Base-by-base conservation (phyloP, 140 eudicot species). In the Erigeron philadelphicus region DNA sequence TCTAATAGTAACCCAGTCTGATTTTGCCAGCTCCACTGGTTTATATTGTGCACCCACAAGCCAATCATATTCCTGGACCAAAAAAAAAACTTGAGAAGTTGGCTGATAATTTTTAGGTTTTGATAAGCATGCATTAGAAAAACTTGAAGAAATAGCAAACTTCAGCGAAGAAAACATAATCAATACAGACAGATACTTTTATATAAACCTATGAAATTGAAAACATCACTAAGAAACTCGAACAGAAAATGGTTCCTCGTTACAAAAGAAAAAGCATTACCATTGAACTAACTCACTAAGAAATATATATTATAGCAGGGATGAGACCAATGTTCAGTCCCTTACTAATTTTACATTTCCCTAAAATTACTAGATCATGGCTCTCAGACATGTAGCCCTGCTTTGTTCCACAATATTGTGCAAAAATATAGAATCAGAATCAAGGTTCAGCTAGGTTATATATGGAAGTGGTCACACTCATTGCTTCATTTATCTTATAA, bases 1-100 rank as follows among this genome's bases (percentile, higher is more conserved):
- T 75, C 96, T 89, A 57, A 93, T 78, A 46, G 87, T 72, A 59
- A 84, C 81, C 98, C 98, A 93, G 76, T 93, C 98, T 71, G 96
- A 81, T 70, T 89, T 89, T 53, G 80, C 82, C 79, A 93, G 44
- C 88, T 93, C 98, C 94, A 80, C 85, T 11, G 98, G 94, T 81
- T 93, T 93, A 90, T 93, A 93, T 82, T 89, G 98, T 48, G 94
- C n/a, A 71, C 94, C 96, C 80, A 93, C 82, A 76, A 93, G 95
- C 94, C 95, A 93, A 75, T 87, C 95, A 73, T 93, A 84, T 93
- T 89, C 96, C 98, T 93, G 94, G 67, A 77, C 61, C 35, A 62
- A 63, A 17, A 63, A 62, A 11, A 25, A 5, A 21, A 18, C 31
- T 44, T 41, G 45, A 68, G 19, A 61, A 55, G 9, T 67, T 72